A percentile compares a stretch with the other conserved stretches of the same genome.
Evolutionary conservation across 805 yeast species (phyloP).

Genomic region (Wickerhamia fluorescens): DNA sequence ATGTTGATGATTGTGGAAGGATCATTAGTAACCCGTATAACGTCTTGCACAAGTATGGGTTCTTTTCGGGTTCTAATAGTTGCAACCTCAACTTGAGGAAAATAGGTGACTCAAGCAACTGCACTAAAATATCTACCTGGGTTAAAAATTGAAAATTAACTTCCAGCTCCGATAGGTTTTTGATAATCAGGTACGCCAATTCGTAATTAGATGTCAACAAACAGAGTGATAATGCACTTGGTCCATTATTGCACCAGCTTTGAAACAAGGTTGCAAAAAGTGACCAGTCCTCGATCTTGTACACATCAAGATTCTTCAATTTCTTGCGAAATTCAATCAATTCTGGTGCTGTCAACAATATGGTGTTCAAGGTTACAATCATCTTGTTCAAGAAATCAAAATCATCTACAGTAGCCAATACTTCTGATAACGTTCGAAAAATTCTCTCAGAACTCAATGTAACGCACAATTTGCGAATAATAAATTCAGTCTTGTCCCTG

Average conservation of each 20-base stretch:
- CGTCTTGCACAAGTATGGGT: slow-evolving; percentile 78
- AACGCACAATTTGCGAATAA: slow-evolving; percentile 75
- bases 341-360: slow-evolving; percentile 80
- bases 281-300: slow-evolving; percentile 51
- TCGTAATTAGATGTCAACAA: slow-evolving; percentile 83
- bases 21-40: slow-evolving; percentile 90
- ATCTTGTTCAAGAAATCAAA: slow-evolving; percentile 69
- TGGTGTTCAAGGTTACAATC: slow-evolving; percentile 82
- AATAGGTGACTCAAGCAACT: slow-evolving; percentile 85
- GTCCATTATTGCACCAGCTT: slow-evolving; percentile 89
- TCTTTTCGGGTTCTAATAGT: slow-evolving; percentile 76
- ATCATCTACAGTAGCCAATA: slow-evolving; percentile 46
- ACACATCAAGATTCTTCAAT: slow-evolving; percentile 47
- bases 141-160: slow-evolving; percentile 71
- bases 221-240: slow-evolving; percentile 81
- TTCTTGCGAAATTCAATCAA: slow-evolving; percentile 61
- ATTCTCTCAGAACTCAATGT: slow-evolving; percentile 78
- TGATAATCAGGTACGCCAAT: slow-evolving; percentile 75
- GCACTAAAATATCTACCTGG: slow-evolving; percentile 85
- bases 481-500: slow-evolving; percentile 58
- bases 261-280: slow-evolving; percentile 72
- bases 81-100: slow-evolving; percentile 83
- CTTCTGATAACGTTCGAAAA: slow-evolving; percentile 72
- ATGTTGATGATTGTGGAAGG: slow-evolving; percentile 89
- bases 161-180: slow-evolving; percentile 76